Evolutionary conservation across 2,329 filamentous ascomycete genomes (phyloP), one percentile per base, ranked within the genome.

Genomic region (Colletotrichum sojae): DNA sequence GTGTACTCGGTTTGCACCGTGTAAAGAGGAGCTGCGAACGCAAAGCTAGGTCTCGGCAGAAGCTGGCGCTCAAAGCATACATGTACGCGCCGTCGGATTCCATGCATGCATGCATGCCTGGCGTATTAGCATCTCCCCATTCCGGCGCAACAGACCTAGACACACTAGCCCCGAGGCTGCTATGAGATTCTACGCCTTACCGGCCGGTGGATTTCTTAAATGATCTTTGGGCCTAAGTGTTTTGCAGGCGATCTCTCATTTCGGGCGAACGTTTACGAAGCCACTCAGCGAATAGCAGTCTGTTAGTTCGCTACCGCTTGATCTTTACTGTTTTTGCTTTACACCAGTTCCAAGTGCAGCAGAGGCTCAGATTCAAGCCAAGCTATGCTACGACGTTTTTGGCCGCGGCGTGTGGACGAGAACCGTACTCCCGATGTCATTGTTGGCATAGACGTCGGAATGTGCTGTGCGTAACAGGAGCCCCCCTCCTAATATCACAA

Each of bases 381-480:
- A 53, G 25, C 16, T 12, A 53, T 53, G 51, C 9, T 31, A 53
- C 51, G 51, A 53, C 15, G 22, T 6, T 22, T 31, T n/a, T 53
- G 51, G 51, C 51, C 51, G 51, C 51, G 25, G 51, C 51, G 51
- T 36, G 22, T 53, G n/a, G 12, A 36, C 51, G 51, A 31, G 9
- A n/a, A 36, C 25, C 25, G 25, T n/a, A 16, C 51, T 31, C 51
- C 51, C 13, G 51, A 53, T 53, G 51, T 53, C 51, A 53, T 53
- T 13, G 25, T 53, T 31, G 51, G 51, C 51, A 53, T 53, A 53
- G 51, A 53, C 22, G 25, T 53, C 25, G 51, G 51, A 36, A 53
- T 53, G 51, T 53, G 51, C 25, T 53, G 51, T 53, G 51, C 51
- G 51, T 53, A 53, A 16, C n/a, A 53, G 18, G 18, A 13, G 36